These are phyloP conservation scores for Paramecium sexaurelia DNA, from an alignment of 73 alveolate species.

Conservation along the genomic window DNA sequence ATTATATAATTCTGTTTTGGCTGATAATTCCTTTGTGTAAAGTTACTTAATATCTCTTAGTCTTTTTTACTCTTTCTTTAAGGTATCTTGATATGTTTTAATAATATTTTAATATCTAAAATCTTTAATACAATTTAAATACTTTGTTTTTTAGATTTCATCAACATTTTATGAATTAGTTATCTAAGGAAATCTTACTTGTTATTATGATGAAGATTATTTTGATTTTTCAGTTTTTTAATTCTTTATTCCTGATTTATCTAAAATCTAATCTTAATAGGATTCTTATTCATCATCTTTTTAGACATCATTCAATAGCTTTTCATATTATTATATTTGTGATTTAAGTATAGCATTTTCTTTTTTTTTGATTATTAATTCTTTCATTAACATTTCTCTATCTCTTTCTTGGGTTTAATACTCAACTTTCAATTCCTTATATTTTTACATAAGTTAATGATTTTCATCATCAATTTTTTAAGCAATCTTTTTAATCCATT, in stretches of 20 bases:
- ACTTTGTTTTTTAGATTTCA: background rate
- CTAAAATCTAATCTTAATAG: background rate
- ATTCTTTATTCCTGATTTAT: background rate
- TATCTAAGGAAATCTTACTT: slow-evolving; percentile 1
- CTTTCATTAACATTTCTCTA: slow-evolving; percentile 65
- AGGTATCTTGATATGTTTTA: background rate
- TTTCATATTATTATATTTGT: slow-evolving; percentile 48
- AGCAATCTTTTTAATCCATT: slow-evolving; percentile 66
- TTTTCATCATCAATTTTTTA: slow-evolving; percentile 63
- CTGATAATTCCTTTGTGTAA: slow-evolving; percentile 77
- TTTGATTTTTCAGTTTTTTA: slow-evolving; percentile 1
- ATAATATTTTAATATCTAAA: slow-evolving; percentile 57
- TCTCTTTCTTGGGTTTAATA: slow-evolving; percentile 64
- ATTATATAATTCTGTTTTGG: slow-evolving; percentile 75
- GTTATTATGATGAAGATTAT: background rate
- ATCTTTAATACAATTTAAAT: background rate
- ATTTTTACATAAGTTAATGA: slow-evolving; percentile 59
- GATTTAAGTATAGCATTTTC: slow-evolving; percentile 62
- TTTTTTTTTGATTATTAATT: slow-evolving; percentile 55
- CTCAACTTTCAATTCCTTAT: slow-evolving; percentile 48
- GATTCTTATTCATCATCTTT: slow-evolving; percentile 54
- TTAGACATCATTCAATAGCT: slow-evolving; percentile 52
- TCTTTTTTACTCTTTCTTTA: slow-evolving; percentile 71
- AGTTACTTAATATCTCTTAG: slow-evolving; percentile 67
- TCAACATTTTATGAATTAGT: background rate